Conservation (phyloP, 805 yeast species). For the Isabelozyma heimii region DNA sequence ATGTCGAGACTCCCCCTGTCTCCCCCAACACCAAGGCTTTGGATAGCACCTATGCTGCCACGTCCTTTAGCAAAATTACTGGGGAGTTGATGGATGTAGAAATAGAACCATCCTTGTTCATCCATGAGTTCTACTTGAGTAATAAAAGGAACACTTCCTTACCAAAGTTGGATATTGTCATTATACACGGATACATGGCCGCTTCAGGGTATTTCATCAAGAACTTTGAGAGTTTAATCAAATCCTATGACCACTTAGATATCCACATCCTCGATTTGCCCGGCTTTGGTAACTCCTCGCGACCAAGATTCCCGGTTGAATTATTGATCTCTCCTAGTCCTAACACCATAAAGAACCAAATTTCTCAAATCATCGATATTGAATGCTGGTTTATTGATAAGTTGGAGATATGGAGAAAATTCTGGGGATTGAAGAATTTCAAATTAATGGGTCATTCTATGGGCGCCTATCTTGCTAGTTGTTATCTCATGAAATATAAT, state of each 20-base stretch:
- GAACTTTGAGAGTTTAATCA: conserved; percentile 31
- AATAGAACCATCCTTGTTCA: conserved; percentile 23
- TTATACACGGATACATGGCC: conserved; percentile 46
- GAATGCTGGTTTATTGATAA: conserved; percentile 43
- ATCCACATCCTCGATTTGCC: conserved; percentile 41
- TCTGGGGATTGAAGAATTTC: conserved; percentile 20
- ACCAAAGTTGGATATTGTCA: conserved; percentile 21
- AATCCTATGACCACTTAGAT: conserved; percentile 27
- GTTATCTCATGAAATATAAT: conserved; percentile 40
- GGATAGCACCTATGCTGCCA: background rate
- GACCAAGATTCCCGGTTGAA: conserved; percentile 35
- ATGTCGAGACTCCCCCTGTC: conserved; percentile 18
- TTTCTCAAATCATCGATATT: conserved; percentile 27
- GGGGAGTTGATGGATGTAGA: conserved; percentile 29
- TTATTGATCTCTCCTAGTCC: conserved; percentile 18
- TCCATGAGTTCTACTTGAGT: conserved; percentile 36
- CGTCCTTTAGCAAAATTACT: background rate
- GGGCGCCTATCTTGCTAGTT: conserved; percentile 42
- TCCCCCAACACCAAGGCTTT: background rate
- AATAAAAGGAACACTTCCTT: conserved; percentile 17
- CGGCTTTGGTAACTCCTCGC: conserved; percentile 42
- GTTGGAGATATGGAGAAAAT: conserved; percentile 34
- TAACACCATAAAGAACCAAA: conserved; percentile 16
- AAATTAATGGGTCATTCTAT: conserved; percentile 38
- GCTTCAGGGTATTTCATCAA: conserved; percentile 41